Conservation (phyloP, 208 protist species). For the Acanthamoeba royreba region DNA sequence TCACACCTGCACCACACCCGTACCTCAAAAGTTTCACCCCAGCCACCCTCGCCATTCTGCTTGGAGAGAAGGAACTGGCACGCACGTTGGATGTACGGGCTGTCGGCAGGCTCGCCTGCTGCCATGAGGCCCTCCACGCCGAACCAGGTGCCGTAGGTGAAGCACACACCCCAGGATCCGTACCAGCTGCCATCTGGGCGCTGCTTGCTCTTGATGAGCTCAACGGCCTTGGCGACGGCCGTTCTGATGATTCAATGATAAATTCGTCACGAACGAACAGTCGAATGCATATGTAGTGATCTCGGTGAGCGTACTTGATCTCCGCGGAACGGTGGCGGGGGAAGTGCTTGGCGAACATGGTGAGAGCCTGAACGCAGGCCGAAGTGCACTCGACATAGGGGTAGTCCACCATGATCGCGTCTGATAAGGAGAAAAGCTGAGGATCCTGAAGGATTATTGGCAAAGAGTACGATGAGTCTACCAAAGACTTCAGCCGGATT, state of each 20-base stretch:
- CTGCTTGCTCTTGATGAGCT: conserved; percentile 88
- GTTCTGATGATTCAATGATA: background rate
- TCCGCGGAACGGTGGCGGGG: conserved; percentile 87
- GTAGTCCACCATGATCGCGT: conserved; percentile 97
- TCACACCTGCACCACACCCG: background rate
- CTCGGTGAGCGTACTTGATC: conserved; percentile 70
- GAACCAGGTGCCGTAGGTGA: conserved; percentile 97
- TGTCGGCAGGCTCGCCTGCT: background rate
- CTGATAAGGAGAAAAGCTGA: background rate
- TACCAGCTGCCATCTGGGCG: conserved; percentile 89
- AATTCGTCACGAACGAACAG: background rate
- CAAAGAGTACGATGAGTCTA: background rate
- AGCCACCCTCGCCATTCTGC: conserved; percentile 92
- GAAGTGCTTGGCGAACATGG: conserved; percentile 86
- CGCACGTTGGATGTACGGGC: conserved; percentile 57
- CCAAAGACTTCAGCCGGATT: conserved; percentile 95
- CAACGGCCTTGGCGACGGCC: conserved; percentile 86
- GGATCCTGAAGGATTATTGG: background rate
- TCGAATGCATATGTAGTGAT: too few relatives aligned
- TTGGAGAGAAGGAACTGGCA: conserved; percentile 91
- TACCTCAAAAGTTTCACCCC: conserved; percentile 90
- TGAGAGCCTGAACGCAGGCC: conserved; percentile 92
- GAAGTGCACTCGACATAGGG: conserved; percentile 94
- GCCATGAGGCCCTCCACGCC: conserved; percentile 87
- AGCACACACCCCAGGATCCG: conserved; percentile 96